Evolutionary conservation across 2,329 filamentous ascomycete species (phyloP).

Genomic region (Ceratocystis lukuohia): DNA sequence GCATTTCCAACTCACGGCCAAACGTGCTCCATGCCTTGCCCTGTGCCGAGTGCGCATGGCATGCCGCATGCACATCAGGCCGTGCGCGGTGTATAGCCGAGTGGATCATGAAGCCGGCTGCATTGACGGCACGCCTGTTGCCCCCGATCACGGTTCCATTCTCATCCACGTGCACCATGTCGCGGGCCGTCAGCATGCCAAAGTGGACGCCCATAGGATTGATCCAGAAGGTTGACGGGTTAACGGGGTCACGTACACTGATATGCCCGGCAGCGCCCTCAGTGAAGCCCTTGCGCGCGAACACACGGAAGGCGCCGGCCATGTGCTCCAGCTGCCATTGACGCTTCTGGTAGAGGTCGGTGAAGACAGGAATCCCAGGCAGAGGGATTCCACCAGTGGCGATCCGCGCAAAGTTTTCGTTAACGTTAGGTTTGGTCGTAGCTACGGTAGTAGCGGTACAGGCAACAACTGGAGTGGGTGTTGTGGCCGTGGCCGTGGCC

Average conservation of each 20-base stretch:
- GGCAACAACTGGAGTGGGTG: background rate
- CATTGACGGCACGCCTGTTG: slow-evolving; percentile 43
- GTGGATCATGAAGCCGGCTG: slow-evolving; percentile 50
- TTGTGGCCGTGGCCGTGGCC: background rate
- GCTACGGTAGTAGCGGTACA: background rate
- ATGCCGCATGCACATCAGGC: slow-evolving; percentile 46
- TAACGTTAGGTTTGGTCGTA: background rate
- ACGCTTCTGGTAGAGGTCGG: slow-evolving; percentile 23
- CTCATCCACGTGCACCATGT: slow-evolving; percentile 50
- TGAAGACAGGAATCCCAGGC: slow-evolving; percentile 13
- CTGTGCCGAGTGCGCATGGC: slow-evolving; percentile 44
- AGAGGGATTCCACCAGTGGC: slow-evolving; percentile 13
- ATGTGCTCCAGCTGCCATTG: slow-evolving; percentile 31
- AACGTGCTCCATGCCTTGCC: slow-evolving; percentile 51
- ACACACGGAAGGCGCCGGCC: slow-evolving; percentile 35
- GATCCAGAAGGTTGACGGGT: slow-evolving; percentile 49
- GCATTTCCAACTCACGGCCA: slow-evolving; percentile 44
- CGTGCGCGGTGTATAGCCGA: slow-evolving; percentile 45
- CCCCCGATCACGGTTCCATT: slow-evolving; percentile 46
- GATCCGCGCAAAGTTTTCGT: slow-evolving; percentile 17
- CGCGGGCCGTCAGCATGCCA: slow-evolving; percentile 44
- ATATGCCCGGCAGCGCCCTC: slow-evolving; percentile 56
- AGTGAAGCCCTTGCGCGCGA: slow-evolving; percentile 35
- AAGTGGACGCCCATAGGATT: slow-evolving; percentile 52
- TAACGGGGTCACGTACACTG: slow-evolving; percentile 47